Percentiles rank a stretch among this genome's conserved stretches.
These are phyloP conservation scores for Aspergillus intermedius DNA, from an alignment of 2,329 filamentous ascomycete genomes.

Conservation along the genomic window DNA sequence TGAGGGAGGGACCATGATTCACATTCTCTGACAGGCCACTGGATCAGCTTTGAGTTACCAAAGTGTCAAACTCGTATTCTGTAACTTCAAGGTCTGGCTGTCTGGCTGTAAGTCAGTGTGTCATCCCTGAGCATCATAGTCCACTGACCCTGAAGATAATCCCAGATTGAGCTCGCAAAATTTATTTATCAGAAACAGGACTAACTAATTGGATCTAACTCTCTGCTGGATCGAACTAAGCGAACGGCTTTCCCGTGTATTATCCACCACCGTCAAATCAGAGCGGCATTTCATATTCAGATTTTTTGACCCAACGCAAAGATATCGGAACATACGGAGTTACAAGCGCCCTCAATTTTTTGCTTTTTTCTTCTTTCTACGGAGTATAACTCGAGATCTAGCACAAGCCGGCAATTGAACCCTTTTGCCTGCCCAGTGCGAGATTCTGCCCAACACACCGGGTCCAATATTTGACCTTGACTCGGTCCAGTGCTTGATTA, in stretches of 20 bases:
- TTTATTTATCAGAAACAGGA: constrained; percentile 3
- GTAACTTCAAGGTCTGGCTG: no score
- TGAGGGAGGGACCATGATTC: no score
- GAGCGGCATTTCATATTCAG: not conserved
- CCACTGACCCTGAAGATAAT: no score
- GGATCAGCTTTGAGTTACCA: no score
- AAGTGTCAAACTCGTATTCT: no score
- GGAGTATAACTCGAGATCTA: not conserved
- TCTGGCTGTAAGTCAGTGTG: no score
- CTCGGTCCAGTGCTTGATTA: not conserved
- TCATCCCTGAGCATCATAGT: no score
- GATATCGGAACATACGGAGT: not conserved
- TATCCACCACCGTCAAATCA: not conserved
- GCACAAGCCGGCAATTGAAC: not conserved
- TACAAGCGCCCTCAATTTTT: not conserved
- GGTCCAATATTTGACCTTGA: not conserved
- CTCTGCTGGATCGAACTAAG: constrained; percentile 4
- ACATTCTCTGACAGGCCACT: no score
- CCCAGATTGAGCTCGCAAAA: no score
- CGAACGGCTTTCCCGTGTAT: not conserved
- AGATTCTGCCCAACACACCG: not conserved
- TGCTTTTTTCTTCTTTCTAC: not conserved
- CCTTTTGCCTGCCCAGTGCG: not conserved
- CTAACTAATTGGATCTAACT: not conserved
- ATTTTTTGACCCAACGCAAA: not conserved